Base-by-base conservation (phyloP, 371 early-diverging fungal species). In the Saksenaea oblongispora region DNA sequence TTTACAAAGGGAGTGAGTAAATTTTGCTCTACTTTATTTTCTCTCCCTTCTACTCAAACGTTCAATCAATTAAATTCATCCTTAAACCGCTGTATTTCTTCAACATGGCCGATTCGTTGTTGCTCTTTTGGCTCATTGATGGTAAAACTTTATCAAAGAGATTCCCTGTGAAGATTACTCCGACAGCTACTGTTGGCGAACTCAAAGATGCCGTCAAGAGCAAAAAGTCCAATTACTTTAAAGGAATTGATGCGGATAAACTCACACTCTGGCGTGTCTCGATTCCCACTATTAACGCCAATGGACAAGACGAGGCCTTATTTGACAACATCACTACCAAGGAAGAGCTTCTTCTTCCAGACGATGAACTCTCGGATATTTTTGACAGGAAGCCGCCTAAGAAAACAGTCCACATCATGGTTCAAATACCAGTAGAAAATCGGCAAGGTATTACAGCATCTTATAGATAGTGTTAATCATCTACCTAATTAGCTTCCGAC, bases 21-120 rank as follows among this genome's bases (percentile, higher is more conserved):
- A 18, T 18, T 14, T 47, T 47, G 18, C 47, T 47, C 47, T 18
- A 7, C 31, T 31, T 31, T 31, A n/a, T n/a, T n/a, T n/a, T n/a
- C n/a, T n/a, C 42, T 42, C 42, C 42, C 42, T 42, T 42, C 17
- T 42, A 42, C 18, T 47, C 47, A 47, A 47, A 18, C 47, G 18
- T 18, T 18, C 18, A 47, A 47, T 47, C n/a, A 47, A 47, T 18
- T 47, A 47, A 18, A 47, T 18, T 47, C 47, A 47, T 47, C 47
- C 47, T 47, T 47, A 47, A 18, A 22, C 47, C 47, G 47, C 47
- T 47, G 18, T 18, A 47, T 47, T 47, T 47, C 22, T 47, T 47
- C 47, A 47, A 18, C 47, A 47, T 47, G 47, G 47, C 18, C 18
- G 18, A 47, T 47, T 18, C 18, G 18, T 47, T 47, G 47, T 18